These are phyloP conservation scores for Phalaenopsis equestris DNA, from an alignment of 106 monocot species.

Conservation along the genomic window DNA sequence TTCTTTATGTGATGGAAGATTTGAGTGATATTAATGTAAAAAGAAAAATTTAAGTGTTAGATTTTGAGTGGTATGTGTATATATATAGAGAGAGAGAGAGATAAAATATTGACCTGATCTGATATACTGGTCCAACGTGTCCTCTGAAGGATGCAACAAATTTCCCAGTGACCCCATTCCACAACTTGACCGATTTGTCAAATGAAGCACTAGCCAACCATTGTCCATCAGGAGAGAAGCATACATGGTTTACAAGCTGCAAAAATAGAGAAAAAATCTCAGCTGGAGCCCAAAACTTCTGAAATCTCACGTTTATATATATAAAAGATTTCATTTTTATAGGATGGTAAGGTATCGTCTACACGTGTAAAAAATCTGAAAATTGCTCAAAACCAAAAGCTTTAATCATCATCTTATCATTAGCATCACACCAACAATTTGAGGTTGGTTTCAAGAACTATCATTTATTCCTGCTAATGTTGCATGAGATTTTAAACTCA, in stretches of 20 bases:
- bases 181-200: constrained; percentile 97
- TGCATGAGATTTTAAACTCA: not conserved
- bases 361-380: not conserved
- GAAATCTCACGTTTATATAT: not conserved
- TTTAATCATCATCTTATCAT: not conserved
- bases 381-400: not conserved
- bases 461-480: not conserved
- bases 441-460: not conserved
- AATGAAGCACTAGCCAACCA: constrained; percentile 98
- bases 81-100: not conserved
- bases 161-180: constrained; percentile 86
- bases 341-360: not conserved
- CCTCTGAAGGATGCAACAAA: constrained; percentile 84
- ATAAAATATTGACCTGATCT: constrained; percentile 55
- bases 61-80: not conserved
- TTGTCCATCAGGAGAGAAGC: constrained; percentile 93
- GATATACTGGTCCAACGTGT: constrained; percentile 93
- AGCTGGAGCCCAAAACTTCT: not conserved
- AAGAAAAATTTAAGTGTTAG: no score
- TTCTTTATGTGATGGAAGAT: no score
- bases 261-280: constrained; percentile 10
- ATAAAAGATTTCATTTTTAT: not conserved
- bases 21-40: no score
- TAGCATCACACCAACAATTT: not conserved
- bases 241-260: constrained; percentile 97